Evolutionary conservation across 1,284 basidiomycete species (phyloP).

Genomic region (Melampsora americana): DNA sequence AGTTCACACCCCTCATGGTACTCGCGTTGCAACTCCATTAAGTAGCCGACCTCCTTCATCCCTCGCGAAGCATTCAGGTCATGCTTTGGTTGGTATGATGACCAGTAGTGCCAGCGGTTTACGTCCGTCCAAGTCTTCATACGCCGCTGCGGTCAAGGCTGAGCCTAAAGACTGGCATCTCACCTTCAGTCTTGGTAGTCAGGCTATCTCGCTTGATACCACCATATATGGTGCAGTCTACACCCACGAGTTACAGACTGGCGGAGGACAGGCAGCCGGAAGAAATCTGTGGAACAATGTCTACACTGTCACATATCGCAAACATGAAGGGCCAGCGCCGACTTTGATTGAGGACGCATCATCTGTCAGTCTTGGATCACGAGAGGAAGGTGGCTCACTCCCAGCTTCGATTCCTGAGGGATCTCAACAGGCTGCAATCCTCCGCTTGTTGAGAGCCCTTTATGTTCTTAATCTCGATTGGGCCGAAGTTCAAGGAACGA

Average conservation of each 20-base stretch:
- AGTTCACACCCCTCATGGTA: constrained; percentile 93
- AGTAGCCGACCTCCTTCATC: constrained; percentile 48
- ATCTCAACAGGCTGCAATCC: constrained; percentile 80
- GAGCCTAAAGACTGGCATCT: constrained; percentile 94
- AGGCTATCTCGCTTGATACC: constrained; percentile 73
- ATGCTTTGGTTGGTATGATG: constrained; percentile 35
- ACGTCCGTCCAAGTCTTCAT: constrained; percentile 61
- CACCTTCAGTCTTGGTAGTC: constrained; percentile 86
- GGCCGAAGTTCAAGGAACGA: constrained; percentile 53
- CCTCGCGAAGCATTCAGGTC: constrained; percentile 48
- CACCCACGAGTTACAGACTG: constrained; percentile 63
- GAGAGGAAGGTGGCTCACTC: constrained; percentile 50
- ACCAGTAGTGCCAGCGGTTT: constrained; percentile 33
- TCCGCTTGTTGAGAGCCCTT: constrained; percentile 81
- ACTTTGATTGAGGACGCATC: constrained; percentile 48
- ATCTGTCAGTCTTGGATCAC: constrained; percentile 51
- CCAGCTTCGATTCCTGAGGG: constrained; percentile 76
- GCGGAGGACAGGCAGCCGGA: neutral
- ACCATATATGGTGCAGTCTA: constrained; percentile 96
- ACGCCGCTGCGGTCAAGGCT: constrained; percentile 87
- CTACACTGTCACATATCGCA: constrained; percentile 87
- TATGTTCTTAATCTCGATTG: constrained; percentile 73
- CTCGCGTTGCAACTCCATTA: constrained; percentile 78
- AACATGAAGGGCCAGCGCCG: constrained; percentile 76
- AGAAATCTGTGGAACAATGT: constrained; percentile 79